These are phyloP conservation scores for Brassica balearica DNA, from an alignment of 441 rosid species.

Conservation along the genomic window DNA sequence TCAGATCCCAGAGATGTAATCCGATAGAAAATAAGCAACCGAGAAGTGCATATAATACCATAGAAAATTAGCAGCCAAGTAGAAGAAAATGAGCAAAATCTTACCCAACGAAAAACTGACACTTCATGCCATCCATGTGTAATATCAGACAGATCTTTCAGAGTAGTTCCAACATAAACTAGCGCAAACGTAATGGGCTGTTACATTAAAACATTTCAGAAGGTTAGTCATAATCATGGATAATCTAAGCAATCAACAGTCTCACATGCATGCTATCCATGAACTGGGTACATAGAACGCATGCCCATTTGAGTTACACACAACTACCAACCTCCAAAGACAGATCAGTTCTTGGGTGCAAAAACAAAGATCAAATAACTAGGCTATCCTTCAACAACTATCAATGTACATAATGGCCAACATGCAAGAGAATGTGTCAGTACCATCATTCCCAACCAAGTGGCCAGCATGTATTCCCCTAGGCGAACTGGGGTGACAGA, in stretches of 20 bases:
- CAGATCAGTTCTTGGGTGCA: slow-evolving; percentile 1
- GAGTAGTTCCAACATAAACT: slow-evolving; percentile 86
- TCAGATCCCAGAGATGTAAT: not conserved
- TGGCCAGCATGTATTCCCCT: slow-evolving; percentile 77
- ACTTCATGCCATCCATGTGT: slow-evolving; percentile 87
- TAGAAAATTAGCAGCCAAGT: slow-evolving; percentile 6
- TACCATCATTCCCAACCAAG: slow-evolving; percentile 98
- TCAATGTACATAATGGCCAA: slow-evolving; percentile 11
- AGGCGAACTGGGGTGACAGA: slow-evolving; percentile 79
- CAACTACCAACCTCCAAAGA: not conserved
- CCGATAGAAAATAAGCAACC: not conserved
- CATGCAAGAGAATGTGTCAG: slow-evolving; percentile 13
- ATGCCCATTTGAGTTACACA: slow-evolving; percentile 13
- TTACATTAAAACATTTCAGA: slow-evolving; percentile 28
- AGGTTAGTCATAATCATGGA: slow-evolving; percentile 7
- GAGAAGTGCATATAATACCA: not conserved
- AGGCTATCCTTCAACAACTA: slow-evolving; percentile 21
- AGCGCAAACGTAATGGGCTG: slow-evolving; percentile 92
- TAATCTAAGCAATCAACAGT: not conserved
- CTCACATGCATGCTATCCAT: slow-evolving; percentile 15
- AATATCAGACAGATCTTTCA: slow-evolving; percentile 86
- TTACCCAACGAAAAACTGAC: slow-evolving; percentile 84
- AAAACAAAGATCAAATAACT: not conserved
- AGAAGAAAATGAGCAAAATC: slow-evolving; percentile 22
- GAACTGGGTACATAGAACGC: slow-evolving; percentile 9